These are phyloP conservation scores for Lotmaria passim DNA, from an alignment of 208 protist genomes.

Conservation along the genomic window DNA sequence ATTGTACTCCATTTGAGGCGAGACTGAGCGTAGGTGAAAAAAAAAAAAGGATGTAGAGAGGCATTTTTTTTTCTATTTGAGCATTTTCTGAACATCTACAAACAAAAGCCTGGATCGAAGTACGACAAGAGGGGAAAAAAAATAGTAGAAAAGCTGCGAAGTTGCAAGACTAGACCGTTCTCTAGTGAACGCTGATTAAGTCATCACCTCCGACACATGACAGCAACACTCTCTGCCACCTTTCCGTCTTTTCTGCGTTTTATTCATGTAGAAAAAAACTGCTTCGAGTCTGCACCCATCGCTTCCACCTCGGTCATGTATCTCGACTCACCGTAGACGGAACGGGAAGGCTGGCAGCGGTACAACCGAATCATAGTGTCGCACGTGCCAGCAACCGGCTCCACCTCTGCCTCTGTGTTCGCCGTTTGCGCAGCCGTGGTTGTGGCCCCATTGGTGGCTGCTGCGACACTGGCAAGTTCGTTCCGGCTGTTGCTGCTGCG, in stretches of 20 bases:
- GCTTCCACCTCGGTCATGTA: slow-evolving; percentile 8
- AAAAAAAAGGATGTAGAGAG: too few species aligned
- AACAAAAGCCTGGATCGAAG: not conserved
- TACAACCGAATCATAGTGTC: slow-evolving; percentile 5
- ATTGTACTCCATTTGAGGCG: too few species aligned
- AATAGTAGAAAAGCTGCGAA: not conserved
- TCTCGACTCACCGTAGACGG: slow-evolving; percentile 18
- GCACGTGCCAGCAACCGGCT: too few species aligned
- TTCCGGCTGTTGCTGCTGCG: not conserved
- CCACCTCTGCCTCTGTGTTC: not conserved
- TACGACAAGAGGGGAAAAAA: not conserved
- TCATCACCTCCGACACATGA: too few species aligned
- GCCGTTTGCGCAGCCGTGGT: not conserved
- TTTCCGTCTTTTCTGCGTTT: not conserved
- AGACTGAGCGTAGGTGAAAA: too few species aligned
- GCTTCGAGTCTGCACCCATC: not conserved
- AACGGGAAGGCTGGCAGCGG: not conserved
- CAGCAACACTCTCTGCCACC: not conserved
- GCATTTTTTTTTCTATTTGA: too few species aligned
- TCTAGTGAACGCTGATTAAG: too few species aligned
- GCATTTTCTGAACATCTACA: too few species aligned
- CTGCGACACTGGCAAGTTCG: not conserved
- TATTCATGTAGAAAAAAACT: too few species aligned
- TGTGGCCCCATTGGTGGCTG: not conserved
- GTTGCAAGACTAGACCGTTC: too few species aligned